Percentiles rank a stretch among this genome's conserved stretches.
Evolutionary conservation across 306 rosid genomes (phyloP).

Genomic region (Dalbergia oliveri): DNA sequence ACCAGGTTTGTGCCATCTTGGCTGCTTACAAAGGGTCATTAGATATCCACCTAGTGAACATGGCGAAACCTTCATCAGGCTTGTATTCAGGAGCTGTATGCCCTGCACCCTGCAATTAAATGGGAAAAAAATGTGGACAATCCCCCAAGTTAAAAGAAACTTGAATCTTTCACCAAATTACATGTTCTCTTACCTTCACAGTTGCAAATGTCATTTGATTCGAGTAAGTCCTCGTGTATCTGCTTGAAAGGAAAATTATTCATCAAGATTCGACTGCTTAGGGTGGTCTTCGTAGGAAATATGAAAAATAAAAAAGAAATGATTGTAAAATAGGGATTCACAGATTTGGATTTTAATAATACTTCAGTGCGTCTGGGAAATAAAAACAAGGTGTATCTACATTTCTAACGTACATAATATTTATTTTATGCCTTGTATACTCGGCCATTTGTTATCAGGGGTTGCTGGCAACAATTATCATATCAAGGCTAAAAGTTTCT

Average conservation of each 20-base stretch:
- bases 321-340: background rate
- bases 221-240: slow-evolving; percentile 45
- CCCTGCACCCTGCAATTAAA: slow-evolving; percentile 37
- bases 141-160: background rate
- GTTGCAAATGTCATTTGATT: slow-evolving; percentile 50
- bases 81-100: slow-evolving; percentile 32
- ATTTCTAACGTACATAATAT: too few relatives aligned
- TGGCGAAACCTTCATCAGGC: slow-evolving; percentile 37
- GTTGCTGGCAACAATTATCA: too few relatives aligned
- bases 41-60: slow-evolving; percentile 42
- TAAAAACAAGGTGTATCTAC: too few relatives aligned
- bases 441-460: too few relatives aligned
- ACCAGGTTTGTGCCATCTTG: background rate
- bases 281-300: background rate
- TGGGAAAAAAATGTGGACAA: background rate
- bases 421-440: too few relatives aligned
- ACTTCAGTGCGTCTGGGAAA: too few relatives aligned
- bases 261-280: background rate
- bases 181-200: slow-evolving; percentile 38
- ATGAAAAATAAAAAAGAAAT: background rate
- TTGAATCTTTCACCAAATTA: background rate
- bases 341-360: too few relatives aligned
- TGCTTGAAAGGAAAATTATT: background rate
- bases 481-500: background rate
- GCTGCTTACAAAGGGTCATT: background rate